Conservation (phyloP, 768 basidiomycete species). For the Mycena polygramma region DNA sequence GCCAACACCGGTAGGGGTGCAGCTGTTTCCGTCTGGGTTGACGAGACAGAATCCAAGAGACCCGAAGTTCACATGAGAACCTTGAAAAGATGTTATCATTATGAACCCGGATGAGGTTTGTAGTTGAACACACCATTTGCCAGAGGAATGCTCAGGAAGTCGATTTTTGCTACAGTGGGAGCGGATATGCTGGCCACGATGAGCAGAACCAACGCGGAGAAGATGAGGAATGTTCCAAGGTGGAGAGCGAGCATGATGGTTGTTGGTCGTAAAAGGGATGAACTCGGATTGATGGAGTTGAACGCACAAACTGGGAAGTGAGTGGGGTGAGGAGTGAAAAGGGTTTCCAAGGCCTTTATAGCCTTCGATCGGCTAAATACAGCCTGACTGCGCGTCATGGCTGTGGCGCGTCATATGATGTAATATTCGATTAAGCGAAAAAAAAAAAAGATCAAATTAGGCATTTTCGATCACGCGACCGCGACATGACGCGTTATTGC, state of each 20-base stretch:
- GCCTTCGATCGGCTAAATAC: background rate
- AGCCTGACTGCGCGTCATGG: background rate
- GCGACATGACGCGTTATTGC: background rate
- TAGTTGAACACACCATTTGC: conserved; percentile 19
- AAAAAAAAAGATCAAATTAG: background rate
- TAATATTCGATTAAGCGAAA: conserved; percentile 3
- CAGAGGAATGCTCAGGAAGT: conserved; percentile 33
- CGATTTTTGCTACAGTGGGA: conserved; percentile 33
- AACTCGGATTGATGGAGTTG: background rate
- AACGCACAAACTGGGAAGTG: background rate
- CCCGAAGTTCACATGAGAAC: conserved; percentile 34
- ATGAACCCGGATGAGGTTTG: background rate
- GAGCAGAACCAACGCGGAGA: conserved; percentile 33
- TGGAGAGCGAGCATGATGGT: conserved; percentile 26
- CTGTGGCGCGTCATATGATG: background rate
- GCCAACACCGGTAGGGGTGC: conserved; percentile 35
- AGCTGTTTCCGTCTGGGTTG: conserved; percentile 26
- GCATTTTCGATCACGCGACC: background rate
- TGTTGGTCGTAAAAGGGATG: conserved; percentile 7
- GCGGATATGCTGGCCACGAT: conserved; percentile 38
- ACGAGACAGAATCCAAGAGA: conserved; percentile 36
- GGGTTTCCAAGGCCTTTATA: background rate
- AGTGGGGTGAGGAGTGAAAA: background rate
- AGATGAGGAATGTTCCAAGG: conserved; percentile 40
- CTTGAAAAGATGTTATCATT: background rate